A percentile compares a stretch with the other conserved stretches of the same genome.
Conservation (phyloP, 768 basidiomycete genomes). For the Leccinum boreale region DNA sequence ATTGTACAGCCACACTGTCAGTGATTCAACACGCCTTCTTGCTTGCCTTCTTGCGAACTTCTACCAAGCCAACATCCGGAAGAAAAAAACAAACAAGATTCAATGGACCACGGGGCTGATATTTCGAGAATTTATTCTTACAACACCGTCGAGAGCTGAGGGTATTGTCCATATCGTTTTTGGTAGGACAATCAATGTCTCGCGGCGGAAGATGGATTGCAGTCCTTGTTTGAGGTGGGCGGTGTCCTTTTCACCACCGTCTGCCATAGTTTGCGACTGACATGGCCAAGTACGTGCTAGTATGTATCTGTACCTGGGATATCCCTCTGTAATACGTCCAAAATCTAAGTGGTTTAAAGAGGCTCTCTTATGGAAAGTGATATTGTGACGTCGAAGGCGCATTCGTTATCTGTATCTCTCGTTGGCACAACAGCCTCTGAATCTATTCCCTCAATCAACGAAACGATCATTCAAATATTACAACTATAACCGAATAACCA, state of each 20-base stretch:
- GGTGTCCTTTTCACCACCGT: constrained; percentile 47
- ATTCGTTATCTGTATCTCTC: constrained; percentile 53
- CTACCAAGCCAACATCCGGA: not conserved
- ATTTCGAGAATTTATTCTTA: not conserved
- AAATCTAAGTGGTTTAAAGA: constrained; percentile 10
- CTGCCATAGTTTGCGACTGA: constrained; percentile 58
- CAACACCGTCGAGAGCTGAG: constrained; percentile 22
- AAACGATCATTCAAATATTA: not conserved
- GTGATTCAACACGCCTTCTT: not conserved
- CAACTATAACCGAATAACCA: not conserved
- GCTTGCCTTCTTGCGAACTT: not conserved
- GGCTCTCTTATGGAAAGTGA: constrained; percentile 12
- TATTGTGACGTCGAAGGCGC: constrained; percentile 35
- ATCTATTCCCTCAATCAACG: constrained; percentile 31
- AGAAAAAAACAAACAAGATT: not conserved
- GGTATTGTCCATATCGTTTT: constrained; percentile 17
- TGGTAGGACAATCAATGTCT: constrained; percentile 17
- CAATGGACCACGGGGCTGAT: not conserved
- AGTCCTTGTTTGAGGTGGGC: constrained; percentile 76
- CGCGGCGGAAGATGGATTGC: constrained; percentile 34
- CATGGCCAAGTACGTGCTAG: constrained; percentile 8
- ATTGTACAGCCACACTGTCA: not conserved
- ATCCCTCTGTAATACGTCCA: constrained; percentile 21
- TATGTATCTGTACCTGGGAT: constrained; percentile 7
- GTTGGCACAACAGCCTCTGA: constrained; percentile 50